A percentile compares a stretch with the other conserved stretches of the same genome.
Evolutionary conservation across 345 rosid genomes (phyloP).

Genomic region (Salix purpurea): DNA sequence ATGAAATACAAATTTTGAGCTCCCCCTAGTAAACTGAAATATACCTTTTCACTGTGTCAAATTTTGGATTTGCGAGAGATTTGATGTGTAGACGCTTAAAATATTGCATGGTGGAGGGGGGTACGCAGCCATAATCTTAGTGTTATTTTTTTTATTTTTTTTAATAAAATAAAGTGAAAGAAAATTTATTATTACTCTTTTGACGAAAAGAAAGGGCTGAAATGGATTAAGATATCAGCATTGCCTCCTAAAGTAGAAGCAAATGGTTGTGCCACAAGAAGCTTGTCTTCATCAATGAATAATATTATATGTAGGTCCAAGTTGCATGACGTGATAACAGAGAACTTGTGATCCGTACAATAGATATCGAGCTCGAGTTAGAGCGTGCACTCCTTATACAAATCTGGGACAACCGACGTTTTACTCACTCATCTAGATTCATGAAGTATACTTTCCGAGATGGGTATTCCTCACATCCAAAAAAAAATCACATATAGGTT

Average conservation of each 20-base stretch:
- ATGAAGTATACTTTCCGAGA: no score
- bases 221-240: not conserved
- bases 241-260: not conserved
- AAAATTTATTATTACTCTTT: not conserved
- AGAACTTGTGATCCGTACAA: no score
- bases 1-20: not conserved
- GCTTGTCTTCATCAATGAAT: not conserved
- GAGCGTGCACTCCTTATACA: no score
- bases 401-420: no score
- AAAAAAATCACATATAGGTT: no score
- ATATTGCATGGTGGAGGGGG: slow-evolving; percentile 10
- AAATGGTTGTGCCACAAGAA: not conserved
- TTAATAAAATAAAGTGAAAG: not conserved
- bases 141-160: not conserved
- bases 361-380: no score
- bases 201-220: not conserved
- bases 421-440: no score
- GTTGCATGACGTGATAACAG: no score
- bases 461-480: no score
- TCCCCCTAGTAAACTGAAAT: no score
- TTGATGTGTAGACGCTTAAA: not conserved
- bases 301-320: no score
- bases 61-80: not conserved
- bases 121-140: not conserved
- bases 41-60: not conserved